phyloP scores from a whole-genome alignment of 1,284 basidiomycete genomes.

The Cryptococcus maquisensis region DNA sequence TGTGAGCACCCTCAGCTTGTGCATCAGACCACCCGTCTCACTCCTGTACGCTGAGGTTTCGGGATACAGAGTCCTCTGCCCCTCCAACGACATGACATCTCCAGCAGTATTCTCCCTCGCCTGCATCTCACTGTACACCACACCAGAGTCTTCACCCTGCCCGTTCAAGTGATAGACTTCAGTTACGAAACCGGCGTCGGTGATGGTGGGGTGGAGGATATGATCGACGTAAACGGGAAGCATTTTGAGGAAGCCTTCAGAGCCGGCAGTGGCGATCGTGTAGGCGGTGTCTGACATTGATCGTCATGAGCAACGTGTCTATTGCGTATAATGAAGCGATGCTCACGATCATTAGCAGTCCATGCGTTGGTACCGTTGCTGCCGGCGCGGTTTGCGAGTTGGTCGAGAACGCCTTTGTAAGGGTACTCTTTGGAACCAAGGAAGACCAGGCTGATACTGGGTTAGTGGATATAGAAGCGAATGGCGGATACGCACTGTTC shows the following conservation, averaged over 20 bases:
- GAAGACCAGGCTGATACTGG: conserved; percentile 68
- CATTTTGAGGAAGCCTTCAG: conserved; percentile 90
- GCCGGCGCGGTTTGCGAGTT: conserved; percentile 94
- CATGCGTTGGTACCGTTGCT: conserved; percentile 79
- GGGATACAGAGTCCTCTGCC: conserved; percentile 76
- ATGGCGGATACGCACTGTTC: conserved; percentile 57
- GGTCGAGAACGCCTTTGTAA: conserved; percentile 95
- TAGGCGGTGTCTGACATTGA: conserved; percentile 81
- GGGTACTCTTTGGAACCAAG: conserved; percentile 93
- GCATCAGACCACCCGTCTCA: conserved; percentile 96
- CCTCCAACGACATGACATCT: conserved; percentile 79
- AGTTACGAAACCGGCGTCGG: conserved; percentile 83
- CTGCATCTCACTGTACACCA: conserved; percentile 99
- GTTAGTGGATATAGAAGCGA: neutral
- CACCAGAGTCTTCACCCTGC: conserved; percentile 87
- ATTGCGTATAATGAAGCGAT: neutral
- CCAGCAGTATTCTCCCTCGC: conserved; percentile 88
- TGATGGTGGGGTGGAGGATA: conserved; percentile 93
- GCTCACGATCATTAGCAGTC: conserved; percentile 54
- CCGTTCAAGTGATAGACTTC: conserved; percentile 93
- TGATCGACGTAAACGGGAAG: conserved; percentile 96
- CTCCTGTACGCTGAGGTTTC: conserved; percentile 83
- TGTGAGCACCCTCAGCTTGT: conserved; percentile 76
- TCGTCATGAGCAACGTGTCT: conserved; percentile 1
- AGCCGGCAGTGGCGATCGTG: conserved; percentile 94